Conservation (phyloP, 177 flowering plant genomes). For the Telopea speciosissima region DNA sequence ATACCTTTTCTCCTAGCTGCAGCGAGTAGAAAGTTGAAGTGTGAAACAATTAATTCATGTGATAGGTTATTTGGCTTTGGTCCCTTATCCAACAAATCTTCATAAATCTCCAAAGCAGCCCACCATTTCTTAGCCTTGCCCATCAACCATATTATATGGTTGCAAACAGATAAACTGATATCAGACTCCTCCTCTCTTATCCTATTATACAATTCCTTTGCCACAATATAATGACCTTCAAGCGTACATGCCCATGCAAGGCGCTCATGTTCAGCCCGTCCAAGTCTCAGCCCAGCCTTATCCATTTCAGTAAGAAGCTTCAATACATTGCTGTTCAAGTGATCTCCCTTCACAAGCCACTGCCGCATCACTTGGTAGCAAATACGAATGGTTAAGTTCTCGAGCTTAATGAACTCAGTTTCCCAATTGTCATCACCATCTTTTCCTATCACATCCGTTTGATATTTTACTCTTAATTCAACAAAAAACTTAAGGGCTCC, state of each 20-base stretch:
- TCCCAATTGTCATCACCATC: conserved; percentile 52
- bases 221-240: conserved; percentile 64
- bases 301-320: conserved; percentile 69
- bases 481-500: conserved; percentile 70
- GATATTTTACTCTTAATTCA: conserved; percentile 49
- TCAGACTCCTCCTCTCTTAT: conserved; percentile 55
- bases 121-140: conserved; percentile 98
- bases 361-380: conserved; percentile 83
- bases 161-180: conserved; percentile 85
- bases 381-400: conserved; percentile 52
- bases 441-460: conserved; percentile 47
- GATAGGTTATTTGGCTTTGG: conserved; percentile 88
- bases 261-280: conserved; percentile 57
- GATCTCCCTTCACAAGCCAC: conserved; percentile 64
- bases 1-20: conserved; percentile 83
- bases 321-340: conserved; percentile 42
- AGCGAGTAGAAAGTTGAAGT: conserved; percentile 65
- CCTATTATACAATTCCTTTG: conserved; percentile 64
- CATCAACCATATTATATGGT: conserved; percentile 91
- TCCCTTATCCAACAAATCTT: conserved; percentile 81
- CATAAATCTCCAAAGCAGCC: conserved; percentile 93
- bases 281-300: conserved; percentile 43
- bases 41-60: conserved; percentile 68
- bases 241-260: conserved; percentile 87
- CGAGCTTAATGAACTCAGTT: conserved; percentile 53